These are phyloP conservation scores for Exidia glandulosa DNA, from an alignment of 768 basidiomycete species.

Conservation along the genomic window DNA sequence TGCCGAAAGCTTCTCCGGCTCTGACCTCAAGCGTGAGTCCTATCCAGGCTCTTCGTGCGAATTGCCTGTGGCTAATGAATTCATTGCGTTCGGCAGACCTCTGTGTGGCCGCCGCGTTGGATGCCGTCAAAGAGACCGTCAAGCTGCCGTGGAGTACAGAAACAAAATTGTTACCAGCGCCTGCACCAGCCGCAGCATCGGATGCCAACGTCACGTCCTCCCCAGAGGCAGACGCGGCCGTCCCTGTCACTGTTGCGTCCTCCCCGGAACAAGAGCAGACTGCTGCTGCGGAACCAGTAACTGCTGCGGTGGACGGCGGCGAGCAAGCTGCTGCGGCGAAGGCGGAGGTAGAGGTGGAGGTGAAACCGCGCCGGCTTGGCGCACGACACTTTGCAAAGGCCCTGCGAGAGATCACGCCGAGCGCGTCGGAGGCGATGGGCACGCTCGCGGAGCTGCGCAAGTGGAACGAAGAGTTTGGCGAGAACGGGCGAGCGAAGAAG, in stretches of 20 bases:
- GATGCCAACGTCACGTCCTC: too few relatives aligned
- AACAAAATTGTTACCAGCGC: not conserved
- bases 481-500: constrained; percentile 54
- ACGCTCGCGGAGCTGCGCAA: constrained; percentile 65
- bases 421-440: constrained; percentile 71
- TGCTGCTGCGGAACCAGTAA: not conserved
- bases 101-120: constrained; percentile 85
- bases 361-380: constrained; percentile 30
- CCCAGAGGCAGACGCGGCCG: not conserved
- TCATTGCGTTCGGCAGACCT: constrained; percentile 59
- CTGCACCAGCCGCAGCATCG: too few relatives aligned
- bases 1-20: constrained; percentile 85
- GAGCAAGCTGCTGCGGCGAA: too few relatives aligned
- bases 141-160: constrained; percentile 59
- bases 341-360: too few relatives aligned
- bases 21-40: constrained; percentile 81
- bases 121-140: constrained; percentile 79
- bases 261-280: not conserved
- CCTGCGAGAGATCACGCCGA: constrained; percentile 81
- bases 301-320: not conserved
- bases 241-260: not conserved
- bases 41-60: not conserved
- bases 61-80: too few relatives aligned
- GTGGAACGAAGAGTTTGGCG: constrained; percentile 94
- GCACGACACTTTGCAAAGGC: constrained; percentile 72